Evolutionary conservation across 1,284 basidiomycete genomes (phyloP), one percentile per base, ranked within the genome.

Genomic region (Cryptococcus hybrid): DNA sequence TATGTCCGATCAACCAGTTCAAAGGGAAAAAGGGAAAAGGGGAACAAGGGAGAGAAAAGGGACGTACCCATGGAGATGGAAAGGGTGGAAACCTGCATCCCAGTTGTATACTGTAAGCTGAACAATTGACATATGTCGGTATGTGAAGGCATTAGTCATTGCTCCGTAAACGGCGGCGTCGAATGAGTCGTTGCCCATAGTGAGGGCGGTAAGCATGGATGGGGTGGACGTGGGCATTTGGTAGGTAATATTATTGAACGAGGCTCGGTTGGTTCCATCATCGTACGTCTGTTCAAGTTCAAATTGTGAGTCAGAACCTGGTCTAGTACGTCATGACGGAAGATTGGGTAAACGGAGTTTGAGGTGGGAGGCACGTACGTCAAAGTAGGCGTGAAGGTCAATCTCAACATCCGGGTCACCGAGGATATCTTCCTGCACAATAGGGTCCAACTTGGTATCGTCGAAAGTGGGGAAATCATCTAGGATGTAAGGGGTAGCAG

Each of bases 21-120:
- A 51, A 38, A 13, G 30, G 51, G 34, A 4, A 24, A 24, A 24
- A 24, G 24, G 24, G 24, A 24, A 24, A 30, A 30, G 30, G 13
- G 12, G 13, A 15, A 18, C 9, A 9, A 9, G 13, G 36, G 18
- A 37, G 9, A 47, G 13, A 11, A 30, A 9, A 44, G 44, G 6
- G 30, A 60, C 65, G 30, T 30, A 30, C 65, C 76, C 78, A 66
- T 79, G 78, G 42, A 80, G 63, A 60, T 81, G 80, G 76, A 81
- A 80, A 1, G 80, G 80, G 58, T 81, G 80, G 62, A 74, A 76
- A 43, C 78, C 78, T 24, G 74, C 65, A 61, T 79, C 78, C 76
- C 90, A 92, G 75, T 95, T 96, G 74, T 86, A 85, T 50, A 96
- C 78, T 1, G 88, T 84, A 54, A 97, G 81, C 74, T 96, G 86